Base-by-base conservation (phyloP, 257 asterid species). In the Linderniella brevidens region DNA sequence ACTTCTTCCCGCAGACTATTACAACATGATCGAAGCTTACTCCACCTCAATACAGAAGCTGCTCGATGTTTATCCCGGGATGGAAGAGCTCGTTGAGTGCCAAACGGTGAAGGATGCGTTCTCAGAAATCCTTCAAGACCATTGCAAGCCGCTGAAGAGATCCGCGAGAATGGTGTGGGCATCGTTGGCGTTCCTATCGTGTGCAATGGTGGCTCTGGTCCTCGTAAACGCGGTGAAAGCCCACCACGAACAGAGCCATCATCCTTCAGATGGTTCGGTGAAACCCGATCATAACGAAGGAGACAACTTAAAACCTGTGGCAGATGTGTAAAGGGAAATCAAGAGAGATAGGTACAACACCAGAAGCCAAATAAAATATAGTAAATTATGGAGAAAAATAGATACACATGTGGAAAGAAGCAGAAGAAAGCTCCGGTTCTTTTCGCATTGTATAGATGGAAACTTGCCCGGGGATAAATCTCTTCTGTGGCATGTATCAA, bases 61-160 rank as follows among this genome's bases (percentile, higher is more conserved):
- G n/a, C 57, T 87, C 9, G 68, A 80, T 37, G 90, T 69, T 17
- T 87, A 80, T 50, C 97, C 97, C 0, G 74, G 64, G 0, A 64
- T 87, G 82, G 86, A 83, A 16, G 54, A 68, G 58, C 68, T 87
- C 10, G 78, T 81, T 8, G 75, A 87, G 58, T 87, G 95, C 17
- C 60, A 63, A 54, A 72, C 79, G 8, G 86, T 83, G 8, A 55
- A 66, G 25, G 60, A 64, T 0, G 85, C 95, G 1, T 87, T 87
- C 62, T 39, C 74, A 0, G 68, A 74, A 29, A 83, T 87, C 56
- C 72, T 80, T 14, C 46, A 62, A 13, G 37, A 64, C 0, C 86
- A 87, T 18, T 83, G 97, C 65, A 37, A 36, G 49, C 95, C 95
- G 8, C 40, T 87, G 36, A 78, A 80, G 69, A 62, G 73, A 59